These are phyloP conservation scores for Melastoma candidum DNA, from an alignment of 441 rosid species.

Conservation along the genomic window DNA sequence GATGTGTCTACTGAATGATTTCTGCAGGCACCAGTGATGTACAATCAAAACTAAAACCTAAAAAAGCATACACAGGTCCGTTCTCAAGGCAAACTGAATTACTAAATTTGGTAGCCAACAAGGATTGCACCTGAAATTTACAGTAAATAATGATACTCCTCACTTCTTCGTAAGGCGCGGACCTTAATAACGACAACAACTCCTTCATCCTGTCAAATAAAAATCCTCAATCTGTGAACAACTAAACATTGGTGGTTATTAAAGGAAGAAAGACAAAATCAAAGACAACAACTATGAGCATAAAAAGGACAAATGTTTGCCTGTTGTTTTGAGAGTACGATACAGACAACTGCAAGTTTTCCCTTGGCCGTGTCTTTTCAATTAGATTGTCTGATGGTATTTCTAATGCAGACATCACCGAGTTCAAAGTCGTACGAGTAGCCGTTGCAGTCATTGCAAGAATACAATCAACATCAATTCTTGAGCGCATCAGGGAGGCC, in stretches of 20 bases:
- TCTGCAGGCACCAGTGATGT: no score
- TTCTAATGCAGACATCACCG: slow-evolving; percentile 83
- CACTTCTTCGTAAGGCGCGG: slow-evolving; percentile 51
- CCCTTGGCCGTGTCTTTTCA: slow-evolving; percentile 57
- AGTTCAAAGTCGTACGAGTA: slow-evolving; percentile 55
- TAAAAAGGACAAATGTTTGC: slow-evolving; percentile 27
- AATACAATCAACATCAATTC: slow-evolving; percentile 57
- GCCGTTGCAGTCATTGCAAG: slow-evolving; percentile 99
- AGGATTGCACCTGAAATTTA: slow-evolving; percentile 71
- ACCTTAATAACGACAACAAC: slow-evolving; percentile 52
- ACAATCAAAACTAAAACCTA: background rate
- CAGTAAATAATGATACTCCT: slow-evolving; percentile 84
- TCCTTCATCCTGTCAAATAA: slow-evolving; percentile 62
- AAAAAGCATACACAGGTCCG: background rate
- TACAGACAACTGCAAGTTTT: slow-evolving; percentile 64
- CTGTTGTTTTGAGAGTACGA: slow-evolving; percentile 59
- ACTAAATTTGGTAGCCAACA: background rate
- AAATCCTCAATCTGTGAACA: slow-evolving; percentile 17
- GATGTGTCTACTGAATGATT: no score
- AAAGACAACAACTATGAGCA: slow-evolving; percentile 1
- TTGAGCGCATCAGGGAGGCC: slow-evolving; percentile 65
- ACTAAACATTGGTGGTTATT: background rate
- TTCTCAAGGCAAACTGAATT: background rate
- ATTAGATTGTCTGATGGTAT: slow-evolving; percentile 76
- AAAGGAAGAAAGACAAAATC: background rate